A percentile compares a stretch with the other conserved stretches of the same genome.
Conservation (phyloP, 768 basidiomycete species). For the Russula earlei region DNA sequence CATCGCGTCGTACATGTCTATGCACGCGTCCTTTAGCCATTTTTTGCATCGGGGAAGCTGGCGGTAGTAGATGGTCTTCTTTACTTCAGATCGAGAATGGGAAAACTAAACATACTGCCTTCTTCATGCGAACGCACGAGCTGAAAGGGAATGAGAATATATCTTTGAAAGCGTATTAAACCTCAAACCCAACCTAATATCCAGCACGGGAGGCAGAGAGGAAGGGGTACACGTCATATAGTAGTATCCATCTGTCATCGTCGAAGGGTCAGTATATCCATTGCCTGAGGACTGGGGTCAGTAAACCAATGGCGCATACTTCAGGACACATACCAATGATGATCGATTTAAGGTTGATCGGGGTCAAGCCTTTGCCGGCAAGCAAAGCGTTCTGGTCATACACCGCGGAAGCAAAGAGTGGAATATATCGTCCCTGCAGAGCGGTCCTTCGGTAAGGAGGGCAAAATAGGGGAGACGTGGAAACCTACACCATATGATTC, state of each 20-base stretch:
- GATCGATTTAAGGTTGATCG: conserved; percentile 40
- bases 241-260: conserved; percentile 34
- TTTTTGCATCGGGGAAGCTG: conserved; percentile 39
- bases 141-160: conserved; percentile 14
- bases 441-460: neutral
- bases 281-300: conserved; percentile 29
- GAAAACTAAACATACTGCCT: conserved; percentile 26
- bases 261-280: conserved; percentile 33
- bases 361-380: conserved; percentile 36
- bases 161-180: neutral
- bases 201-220: conserved; percentile 38
- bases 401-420: conserved; percentile 39
- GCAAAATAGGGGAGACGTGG: neutral
- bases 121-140: conserved; percentile 37
- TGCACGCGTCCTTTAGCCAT: conserved; percentile 31
- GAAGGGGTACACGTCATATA: conserved; percentile 47
- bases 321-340: conserved; percentile 34
- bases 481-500: conserved; percentile 44
- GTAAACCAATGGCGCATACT: neutral
- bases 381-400: conserved; percentile 40
- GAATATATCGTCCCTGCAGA: conserved; percentile 41
- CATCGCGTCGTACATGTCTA: conserved; percentile 35
- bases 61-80: neutral
- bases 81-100: neutral
- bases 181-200: conserved; percentile 31